Evolutionary conservation across 2,329 filamentous ascomycete species (phyloP).

Genomic region (Ophiostoma montium): DNA sequence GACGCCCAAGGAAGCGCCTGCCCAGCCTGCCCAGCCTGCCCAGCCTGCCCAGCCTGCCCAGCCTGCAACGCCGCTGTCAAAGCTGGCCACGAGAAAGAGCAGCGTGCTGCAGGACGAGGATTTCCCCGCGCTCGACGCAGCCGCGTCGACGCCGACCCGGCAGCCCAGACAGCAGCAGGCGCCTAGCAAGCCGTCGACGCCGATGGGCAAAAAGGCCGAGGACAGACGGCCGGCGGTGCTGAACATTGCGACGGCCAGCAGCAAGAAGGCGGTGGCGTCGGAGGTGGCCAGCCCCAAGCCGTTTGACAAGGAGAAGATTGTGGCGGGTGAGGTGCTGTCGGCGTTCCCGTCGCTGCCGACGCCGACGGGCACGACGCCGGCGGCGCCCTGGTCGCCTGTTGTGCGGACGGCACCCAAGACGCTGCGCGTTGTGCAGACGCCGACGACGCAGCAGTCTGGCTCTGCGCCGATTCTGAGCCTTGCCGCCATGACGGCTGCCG

Average conservation of each 20-base stretch:
- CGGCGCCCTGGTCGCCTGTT: conserved; percentile 37
- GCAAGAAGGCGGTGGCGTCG: neutral
- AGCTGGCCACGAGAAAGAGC: conserved; percentile 19
- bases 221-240: conserved; percentile 20
- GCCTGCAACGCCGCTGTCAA: conserved; percentile 19
- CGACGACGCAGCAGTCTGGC: conserved; percentile 32
- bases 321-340: conserved; percentile 20
- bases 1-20: neutral
- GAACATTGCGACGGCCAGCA: conserved; percentile 35
- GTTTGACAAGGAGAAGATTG: conserved; percentile 20
- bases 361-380: conserved; percentile 26
- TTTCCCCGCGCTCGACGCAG: conserved; percentile 43
- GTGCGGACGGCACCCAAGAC: conserved; percentile 45
- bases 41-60: too few relatives aligned
- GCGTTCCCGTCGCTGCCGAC: conserved; percentile 39
- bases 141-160: conserved; percentile 16
- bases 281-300: conserved; percentile 23
- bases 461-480: conserved; percentile 8
- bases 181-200: conserved; percentile 22
- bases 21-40: neutral
- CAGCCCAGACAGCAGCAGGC: conserved; percentile 10
- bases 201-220: conserved; percentile 22
- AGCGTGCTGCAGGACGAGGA: conserved; percentile 43
- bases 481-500: conserved; percentile 17
- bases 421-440: conserved; percentile 53